Evolutionary conservation across 345 rosid genomes (phyloP).

Genomic region (Populus pruinosa): DNA sequence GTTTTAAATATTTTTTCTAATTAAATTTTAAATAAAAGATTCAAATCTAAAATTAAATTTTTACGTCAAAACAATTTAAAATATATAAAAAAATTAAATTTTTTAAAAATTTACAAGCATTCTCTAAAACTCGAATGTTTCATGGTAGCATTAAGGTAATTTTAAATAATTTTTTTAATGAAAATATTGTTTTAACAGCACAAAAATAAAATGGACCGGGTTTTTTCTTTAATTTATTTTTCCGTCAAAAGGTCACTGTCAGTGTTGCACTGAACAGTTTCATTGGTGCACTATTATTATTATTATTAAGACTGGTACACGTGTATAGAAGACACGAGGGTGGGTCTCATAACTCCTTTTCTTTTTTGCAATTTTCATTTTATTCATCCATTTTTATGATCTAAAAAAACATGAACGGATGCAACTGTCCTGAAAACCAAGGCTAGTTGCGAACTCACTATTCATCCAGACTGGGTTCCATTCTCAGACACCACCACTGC

Average conservation of each 20-base stretch:
- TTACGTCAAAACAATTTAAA: too few relatives aligned
- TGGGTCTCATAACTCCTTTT: neutral
- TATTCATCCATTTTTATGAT: neutral
- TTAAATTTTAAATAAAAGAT: too few relatives aligned
- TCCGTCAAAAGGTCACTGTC: neutral
- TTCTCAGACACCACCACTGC: neutral
- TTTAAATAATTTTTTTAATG: too few relatives aligned
- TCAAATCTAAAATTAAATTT: too few relatives aligned
- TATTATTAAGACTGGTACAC: neutral
- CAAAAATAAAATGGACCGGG: neutral
- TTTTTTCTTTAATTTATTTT: too few relatives aligned
- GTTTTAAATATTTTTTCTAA: too few relatives aligned
- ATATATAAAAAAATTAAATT: too few relatives aligned
- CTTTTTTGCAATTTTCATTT: neutral
- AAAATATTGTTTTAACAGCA: too few relatives aligned
- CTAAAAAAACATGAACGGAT: neutral
- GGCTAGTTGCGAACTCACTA: neutral
- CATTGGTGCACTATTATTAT: neutral
- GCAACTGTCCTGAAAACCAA: neutral
- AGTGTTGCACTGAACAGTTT: neutral
- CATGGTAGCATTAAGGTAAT: too few relatives aligned
- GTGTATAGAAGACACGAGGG: neutral
- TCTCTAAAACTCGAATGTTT: too few relatives aligned
- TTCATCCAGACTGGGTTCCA: neutral
- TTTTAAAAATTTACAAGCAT: too few relatives aligned